phyloP scores from a whole-genome alignment of 169 alveolate species.

The Pseudocohnilembus persalinus region DNA sequence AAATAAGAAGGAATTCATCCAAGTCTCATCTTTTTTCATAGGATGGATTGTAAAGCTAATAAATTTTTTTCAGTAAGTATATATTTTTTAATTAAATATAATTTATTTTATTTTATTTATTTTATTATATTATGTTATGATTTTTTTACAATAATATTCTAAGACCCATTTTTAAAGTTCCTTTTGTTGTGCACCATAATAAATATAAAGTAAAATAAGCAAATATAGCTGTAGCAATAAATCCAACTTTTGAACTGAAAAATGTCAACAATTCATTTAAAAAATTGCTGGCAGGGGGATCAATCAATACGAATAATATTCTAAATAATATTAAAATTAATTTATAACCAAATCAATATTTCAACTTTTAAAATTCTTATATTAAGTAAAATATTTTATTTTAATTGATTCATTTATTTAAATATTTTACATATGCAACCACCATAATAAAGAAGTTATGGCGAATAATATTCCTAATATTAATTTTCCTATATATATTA shows the following conservation, averaged over 20 bases:
- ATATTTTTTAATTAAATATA: too few species aligned
- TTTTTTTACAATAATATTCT: conserved; percentile 9
- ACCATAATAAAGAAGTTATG: not conserved
- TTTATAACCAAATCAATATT: too few species aligned
- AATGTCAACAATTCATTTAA: conserved; percentile 11
- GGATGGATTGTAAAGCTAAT: conserved; percentile 23
- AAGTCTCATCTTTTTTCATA: conserved; percentile 36
- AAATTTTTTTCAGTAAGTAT: too few species aligned
- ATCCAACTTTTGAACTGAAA: not conserved
- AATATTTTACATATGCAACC: conserved; percentile 14
- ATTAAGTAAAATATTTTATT: too few species aligned
- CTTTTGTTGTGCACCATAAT: conserved; percentile 24
- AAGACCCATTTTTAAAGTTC: conserved; percentile 23
- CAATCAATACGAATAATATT: not conserved
- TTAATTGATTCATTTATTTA: not conserved
- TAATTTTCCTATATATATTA: conserved; percentile 11
- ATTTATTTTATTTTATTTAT: too few species aligned
- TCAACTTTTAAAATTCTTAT: too few species aligned
- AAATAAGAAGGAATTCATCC: conserved; percentile 35
- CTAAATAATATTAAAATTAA: not conserved
- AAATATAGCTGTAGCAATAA: conserved; percentile 11
- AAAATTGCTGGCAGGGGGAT: not conserved
- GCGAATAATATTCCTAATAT: conserved; percentile 3
- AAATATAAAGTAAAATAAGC: conserved; percentile 11
- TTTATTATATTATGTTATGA: too few species aligned